Evolutionary conservation across 805 yeast species (phyloP).

Genomic region (Yarrowia sp.): DNA sequence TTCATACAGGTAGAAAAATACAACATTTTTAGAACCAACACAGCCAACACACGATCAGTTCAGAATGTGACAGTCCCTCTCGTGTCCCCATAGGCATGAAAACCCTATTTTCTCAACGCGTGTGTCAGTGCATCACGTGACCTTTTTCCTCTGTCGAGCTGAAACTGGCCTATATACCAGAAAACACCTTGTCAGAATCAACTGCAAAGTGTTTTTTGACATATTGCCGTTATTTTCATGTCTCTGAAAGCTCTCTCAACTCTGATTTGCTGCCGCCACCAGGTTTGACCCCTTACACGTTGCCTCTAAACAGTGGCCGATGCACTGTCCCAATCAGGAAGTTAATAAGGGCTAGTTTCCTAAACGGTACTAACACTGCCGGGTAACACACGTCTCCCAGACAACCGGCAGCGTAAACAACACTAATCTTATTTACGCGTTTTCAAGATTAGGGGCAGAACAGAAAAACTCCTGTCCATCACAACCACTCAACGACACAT

Average conservation of each 20-base stretch:
- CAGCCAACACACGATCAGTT: no score
- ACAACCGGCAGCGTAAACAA: conserved; percentile 27
- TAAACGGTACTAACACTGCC: neutral
- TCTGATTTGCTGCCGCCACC: neutral
- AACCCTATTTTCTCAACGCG: neutral
- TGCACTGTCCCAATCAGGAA: neutral
- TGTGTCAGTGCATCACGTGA: neutral
- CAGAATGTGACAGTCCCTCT: no score
- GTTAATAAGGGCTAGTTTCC: neutral
- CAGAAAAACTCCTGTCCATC: conserved; percentile 25
- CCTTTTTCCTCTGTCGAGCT: no score
- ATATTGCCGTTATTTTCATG: neutral
- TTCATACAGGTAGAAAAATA: no score
- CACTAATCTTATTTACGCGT: conserved; percentile 26
- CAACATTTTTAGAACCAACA: no score
- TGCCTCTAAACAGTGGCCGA: conserved; percentile 16
- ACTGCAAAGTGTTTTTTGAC: no score
- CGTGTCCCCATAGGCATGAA: neutral
- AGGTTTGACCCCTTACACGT: neutral
- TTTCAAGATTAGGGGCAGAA: conserved; percentile 25
- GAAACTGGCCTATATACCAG: no score
- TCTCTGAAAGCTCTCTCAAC: neutral
- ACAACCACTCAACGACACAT: conserved; percentile 26
- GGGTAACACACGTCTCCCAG: conserved; percentile 26
- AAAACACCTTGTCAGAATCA: no score